Conservation (phyloP, 768 basidiomycete species). For the Amanita rimosa region DNA sequence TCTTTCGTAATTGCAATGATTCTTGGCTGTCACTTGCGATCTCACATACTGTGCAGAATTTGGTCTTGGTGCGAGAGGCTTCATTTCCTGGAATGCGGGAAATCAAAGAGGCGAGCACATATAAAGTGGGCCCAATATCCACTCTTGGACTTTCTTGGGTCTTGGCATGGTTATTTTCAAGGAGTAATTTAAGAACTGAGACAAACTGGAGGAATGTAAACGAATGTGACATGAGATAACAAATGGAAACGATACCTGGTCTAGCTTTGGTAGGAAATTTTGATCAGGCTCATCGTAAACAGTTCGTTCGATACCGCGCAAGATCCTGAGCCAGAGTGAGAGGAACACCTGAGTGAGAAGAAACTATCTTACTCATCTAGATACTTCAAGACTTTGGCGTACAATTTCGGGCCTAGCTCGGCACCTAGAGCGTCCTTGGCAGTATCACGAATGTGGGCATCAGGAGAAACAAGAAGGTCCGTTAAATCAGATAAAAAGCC, state of each 20-base stretch:
- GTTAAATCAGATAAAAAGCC: conserved; percentile 60
- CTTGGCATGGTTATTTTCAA: conserved; percentile 56
- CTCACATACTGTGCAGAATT: conserved; percentile 67
- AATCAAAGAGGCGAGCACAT: conserved; percentile 53
- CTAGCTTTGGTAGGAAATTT: conserved; percentile 44
- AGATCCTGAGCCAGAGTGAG: conserved; percentile 25
- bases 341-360: neutral
- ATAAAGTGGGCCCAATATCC: conserved; percentile 51
- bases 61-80: conserved; percentile 57
- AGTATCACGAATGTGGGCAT: conserved; percentile 60
- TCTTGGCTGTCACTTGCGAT: conserved; percentile 53
- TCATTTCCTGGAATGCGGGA: conserved; percentile 43
- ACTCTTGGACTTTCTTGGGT: conserved; percentile 51
- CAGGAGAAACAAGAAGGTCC: conserved; percentile 53
- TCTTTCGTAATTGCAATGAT: conserved; percentile 52
- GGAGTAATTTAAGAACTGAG: conserved; percentile 61
- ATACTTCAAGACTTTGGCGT: conserved; percentile 54
- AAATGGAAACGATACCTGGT: conserved; percentile 41
- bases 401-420: conserved; percentile 65
- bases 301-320: conserved; percentile 37
- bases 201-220: conserved; percentile 40
- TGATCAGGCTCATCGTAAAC: conserved; percentile 32
- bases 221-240: neutral
- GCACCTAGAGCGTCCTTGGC: conserved; percentile 72
- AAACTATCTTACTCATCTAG: conserved; percentile 54